Percentiles rank a stretch among this genome's conserved stretches.
Evolutionary conservation across 73 alveolate genomes (phyloP).

Genomic region (Durusdinium trenchii): DNA sequence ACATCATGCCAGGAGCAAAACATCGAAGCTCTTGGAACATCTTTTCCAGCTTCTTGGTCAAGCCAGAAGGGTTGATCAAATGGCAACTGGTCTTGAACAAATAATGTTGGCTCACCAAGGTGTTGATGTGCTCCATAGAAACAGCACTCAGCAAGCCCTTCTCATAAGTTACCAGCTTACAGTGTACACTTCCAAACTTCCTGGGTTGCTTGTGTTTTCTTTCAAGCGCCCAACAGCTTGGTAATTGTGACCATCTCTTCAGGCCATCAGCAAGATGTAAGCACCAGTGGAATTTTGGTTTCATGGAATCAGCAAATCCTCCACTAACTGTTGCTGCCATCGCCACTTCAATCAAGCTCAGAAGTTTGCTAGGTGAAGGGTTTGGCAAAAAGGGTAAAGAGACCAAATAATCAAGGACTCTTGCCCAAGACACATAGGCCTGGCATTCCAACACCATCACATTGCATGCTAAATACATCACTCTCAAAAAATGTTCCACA

Average conservation of each 20-base stretch:
- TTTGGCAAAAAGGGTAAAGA: background rate
- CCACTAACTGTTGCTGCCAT: background rate
- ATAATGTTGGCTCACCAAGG: background rate
- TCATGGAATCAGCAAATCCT: background rate
- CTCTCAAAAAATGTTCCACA: background rate
- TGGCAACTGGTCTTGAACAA: background rate
- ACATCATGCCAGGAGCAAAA: background rate
- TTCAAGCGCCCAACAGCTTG: conserved; percentile 40
- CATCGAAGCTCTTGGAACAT: background rate
- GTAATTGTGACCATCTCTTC: conserved; percentile 19
- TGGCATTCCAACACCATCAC: background rate
- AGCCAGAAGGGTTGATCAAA: background rate
- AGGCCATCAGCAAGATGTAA: conserved; percentile 6
- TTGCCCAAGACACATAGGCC: background rate
- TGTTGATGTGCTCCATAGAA: conserved; percentile 13
- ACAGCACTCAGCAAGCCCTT: background rate
- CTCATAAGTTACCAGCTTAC: background rate
- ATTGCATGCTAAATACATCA: background rate
- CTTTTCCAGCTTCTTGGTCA: background rate
- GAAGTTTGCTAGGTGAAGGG: background rate
- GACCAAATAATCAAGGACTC: background rate
- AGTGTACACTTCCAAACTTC: background rate
- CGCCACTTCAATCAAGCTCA: background rate
- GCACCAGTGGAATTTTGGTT: conserved; percentile 8
- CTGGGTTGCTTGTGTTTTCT: conserved; percentile 29